Evolutionary conservation across 2,329 filamentous ascomycete species (phyloP), one percentile per base, ranked within the genome.

Genomic region (Aureobasidium sp.): DNA sequence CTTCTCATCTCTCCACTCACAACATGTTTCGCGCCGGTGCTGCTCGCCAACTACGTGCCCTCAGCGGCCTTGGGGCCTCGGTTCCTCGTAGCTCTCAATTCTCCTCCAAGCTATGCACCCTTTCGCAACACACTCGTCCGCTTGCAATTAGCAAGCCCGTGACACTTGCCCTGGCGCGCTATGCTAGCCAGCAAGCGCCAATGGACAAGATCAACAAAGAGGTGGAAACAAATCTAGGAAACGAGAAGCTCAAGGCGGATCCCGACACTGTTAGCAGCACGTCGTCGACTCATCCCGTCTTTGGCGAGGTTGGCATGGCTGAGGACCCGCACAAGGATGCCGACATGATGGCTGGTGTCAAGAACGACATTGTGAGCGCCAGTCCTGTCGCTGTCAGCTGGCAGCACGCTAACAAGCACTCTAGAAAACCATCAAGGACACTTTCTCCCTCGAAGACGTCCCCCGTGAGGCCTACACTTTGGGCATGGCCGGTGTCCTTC

Each of bases 241-340:
- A 85, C 52, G 71, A 83, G 70, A 82, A 82, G 69, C 75, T 91
- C n/a, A 70, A 83, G 62, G 70, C 83, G 2, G 74, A 83, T 31
- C 88, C 88, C 0, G 82, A 83, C 42, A 72, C 76, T 7, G 87
- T 91, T 0, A 83, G 85, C 0, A 74, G 75, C 25, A 79, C 78
- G 45, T 91, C 87, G 14, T 71, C 73, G 3, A 74, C 72, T 5
- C 77, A 78, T 63, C 74, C 75, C 1, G 63, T 79, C 17, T 69
- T 75, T 17, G 68, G 70, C 7, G 76, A 79, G 64, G 69, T 78
- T 36, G 75, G 70, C 17, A 68, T 66, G 5, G 63, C 70, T 20
- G 65, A 70, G 29, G 68, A 71, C 39, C 64, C 70, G 55, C 67
- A 69, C 34, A 66, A 70, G 62, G 65, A 79, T 15, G 68, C 73